These are phyloP conservation scores for Penicillium egyptiacum DNA, from an alignment of 495 filamentous ascomycete species.

Conservation along the genomic window DNA sequence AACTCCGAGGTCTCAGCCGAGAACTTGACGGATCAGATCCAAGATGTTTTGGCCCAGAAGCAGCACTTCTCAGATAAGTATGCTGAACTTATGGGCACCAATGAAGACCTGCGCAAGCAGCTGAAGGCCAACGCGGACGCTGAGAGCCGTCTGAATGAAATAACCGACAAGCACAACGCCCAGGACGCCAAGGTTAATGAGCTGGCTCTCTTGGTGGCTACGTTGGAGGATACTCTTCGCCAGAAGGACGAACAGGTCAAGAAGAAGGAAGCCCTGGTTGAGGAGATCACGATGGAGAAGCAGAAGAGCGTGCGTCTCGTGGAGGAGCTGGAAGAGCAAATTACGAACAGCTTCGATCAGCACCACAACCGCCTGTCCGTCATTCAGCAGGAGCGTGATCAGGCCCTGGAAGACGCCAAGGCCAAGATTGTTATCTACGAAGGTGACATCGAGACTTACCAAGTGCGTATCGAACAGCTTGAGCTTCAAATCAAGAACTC, in stretches of 20 bases:
- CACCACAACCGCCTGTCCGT: conserved; percentile 81
- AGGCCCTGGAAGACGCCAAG: conserved; percentile 50
- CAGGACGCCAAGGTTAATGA: conserved; percentile 51
- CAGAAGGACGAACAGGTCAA: conserved; percentile 72
- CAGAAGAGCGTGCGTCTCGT: conserved; percentile 86
- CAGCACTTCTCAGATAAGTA: conserved; percentile 49
- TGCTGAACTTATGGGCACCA: conserved; percentile 41
- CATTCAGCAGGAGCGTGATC: conserved; percentile 58
- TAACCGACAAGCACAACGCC: conserved; percentile 35
- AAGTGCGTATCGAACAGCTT: conserved; percentile 50
- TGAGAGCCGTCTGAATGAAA: conserved; percentile 33
- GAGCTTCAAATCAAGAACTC: conserved; percentile 52
- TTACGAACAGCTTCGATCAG: conserved; percentile 92
- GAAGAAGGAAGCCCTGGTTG: conserved; percentile 63
- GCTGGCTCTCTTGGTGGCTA: conserved; percentile 54
- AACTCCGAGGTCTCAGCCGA: conserved; percentile 50
- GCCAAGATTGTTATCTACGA: conserved; percentile 46
- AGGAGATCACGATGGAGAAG: conserved; percentile 60
- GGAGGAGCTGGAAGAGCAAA: conserved; percentile 94
- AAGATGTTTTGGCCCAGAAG: conserved; percentile 46
- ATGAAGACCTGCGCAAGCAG: conserved; percentile 53
- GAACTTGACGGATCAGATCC: conserved; percentile 48
- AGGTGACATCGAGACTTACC: conserved; percentile 54
- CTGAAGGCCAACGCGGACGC: conserved; percentile 52
- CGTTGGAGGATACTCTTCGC: conserved; percentile 59